Conservation (phyloP, 2,329 filamentous ascomycete genomes). For the Fusarium stilboides region DNA sequence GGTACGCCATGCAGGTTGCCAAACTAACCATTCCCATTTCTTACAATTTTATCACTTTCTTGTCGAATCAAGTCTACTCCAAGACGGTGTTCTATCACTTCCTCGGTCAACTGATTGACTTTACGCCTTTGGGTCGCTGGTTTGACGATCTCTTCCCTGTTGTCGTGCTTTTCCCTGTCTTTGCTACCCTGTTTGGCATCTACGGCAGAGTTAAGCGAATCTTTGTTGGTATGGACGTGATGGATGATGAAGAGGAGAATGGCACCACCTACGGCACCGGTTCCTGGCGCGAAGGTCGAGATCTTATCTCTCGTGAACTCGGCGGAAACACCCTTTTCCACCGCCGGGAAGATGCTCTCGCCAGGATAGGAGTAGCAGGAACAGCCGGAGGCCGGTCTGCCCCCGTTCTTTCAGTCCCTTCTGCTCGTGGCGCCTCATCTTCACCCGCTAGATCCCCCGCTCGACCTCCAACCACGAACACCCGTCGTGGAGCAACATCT, state of each 20-base stretch:
- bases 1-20: slow-evolving; percentile 94
- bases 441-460: slow-evolving; percentile 61
- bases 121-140: slow-evolving; percentile 85
- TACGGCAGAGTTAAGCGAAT: slow-evolving; percentile 87
- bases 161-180: slow-evolving; percentile 87
- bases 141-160: slow-evolving; percentile 93
- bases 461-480: slow-evolving; percentile 48
- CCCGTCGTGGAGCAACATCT: slow-evolving; percentile 51
- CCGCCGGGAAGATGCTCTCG: slow-evolving; percentile 62
- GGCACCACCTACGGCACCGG: slow-evolving; percentile 79
- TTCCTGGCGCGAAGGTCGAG: slow-evolving; percentile 91
- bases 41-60: slow-evolving; percentile 96
- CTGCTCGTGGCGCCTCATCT: slow-evolving; percentile 54
- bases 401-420: slow-evolving; percentile 66
- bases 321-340: slow-evolving; percentile 73
- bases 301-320: slow-evolving; percentile 89
- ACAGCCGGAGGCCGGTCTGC: slow-evolving; percentile 54
- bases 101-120: slow-evolving; percentile 84
- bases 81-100: slow-evolving; percentile 91
- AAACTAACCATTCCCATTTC: slow-evolving; percentile 92
- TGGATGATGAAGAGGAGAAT: slow-evolving; percentile 80
- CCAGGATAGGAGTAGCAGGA: slow-evolving; percentile 51
- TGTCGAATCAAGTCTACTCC: slow-evolving; percentile 79
- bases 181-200: slow-evolving; percentile 88
- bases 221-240: slow-evolving; percentile 81